phyloP scores from a whole-genome alignment of 2,329 filamentous ascomycete genomes.

The Dendryphion nanum region DNA sequence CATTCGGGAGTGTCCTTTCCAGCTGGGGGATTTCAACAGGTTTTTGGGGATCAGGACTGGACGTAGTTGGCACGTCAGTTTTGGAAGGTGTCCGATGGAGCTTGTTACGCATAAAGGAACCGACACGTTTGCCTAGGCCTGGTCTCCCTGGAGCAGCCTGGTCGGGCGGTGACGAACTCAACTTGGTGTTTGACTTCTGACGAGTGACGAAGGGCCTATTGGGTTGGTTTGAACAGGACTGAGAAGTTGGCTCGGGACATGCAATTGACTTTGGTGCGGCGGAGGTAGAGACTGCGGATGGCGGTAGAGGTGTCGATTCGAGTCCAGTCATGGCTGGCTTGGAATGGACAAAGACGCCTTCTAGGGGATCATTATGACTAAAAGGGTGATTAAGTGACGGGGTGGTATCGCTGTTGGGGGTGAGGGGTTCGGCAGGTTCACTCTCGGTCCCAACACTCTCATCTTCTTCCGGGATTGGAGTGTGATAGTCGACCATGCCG shows the following conservation, averaged over 20 bases:
- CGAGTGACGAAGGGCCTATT: slow-evolving; percentile 2
- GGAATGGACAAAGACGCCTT: slow-evolving; percentile 16
- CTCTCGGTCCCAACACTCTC: slow-evolving; percentile 39
- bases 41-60: background rate
- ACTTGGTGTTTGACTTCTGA: slow-evolving; percentile 9
- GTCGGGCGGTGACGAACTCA: slow-evolving; percentile 5
- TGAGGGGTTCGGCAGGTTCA: slow-evolving; percentile 39
- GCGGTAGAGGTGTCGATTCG: slow-evolving; percentile 3
- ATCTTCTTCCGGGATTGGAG: slow-evolving; percentile 38
- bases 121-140: slow-evolving; percentile 30
- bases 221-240: slow-evolving; percentile 3
- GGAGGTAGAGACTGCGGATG: slow-evolving; percentile 5
- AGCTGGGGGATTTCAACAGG: background rate
- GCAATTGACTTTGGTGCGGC: slow-evolving; percentile 5
- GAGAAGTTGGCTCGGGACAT: slow-evolving; percentile 6
- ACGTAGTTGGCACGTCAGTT: slow-evolving; percentile 12
- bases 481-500: slow-evolving; percentile 23
- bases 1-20: too few species aligned
- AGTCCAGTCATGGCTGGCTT: slow-evolving; percentile 7
- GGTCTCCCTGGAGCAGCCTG: slow-evolving; percentile 23
- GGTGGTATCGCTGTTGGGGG: slow-evolving; percentile 34
- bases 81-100: slow-evolving; percentile 23
- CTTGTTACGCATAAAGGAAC: slow-evolving; percentile 32
- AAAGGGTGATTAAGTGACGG: slow-evolving; percentile 27
- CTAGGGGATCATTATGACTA: slow-evolving; percentile 23